Percentiles rank a stretch among this genome's conserved stretches.
phyloP scores from a whole-genome alignment of 805 yeast species.

The Metschnikowia arizonensis region DNA sequence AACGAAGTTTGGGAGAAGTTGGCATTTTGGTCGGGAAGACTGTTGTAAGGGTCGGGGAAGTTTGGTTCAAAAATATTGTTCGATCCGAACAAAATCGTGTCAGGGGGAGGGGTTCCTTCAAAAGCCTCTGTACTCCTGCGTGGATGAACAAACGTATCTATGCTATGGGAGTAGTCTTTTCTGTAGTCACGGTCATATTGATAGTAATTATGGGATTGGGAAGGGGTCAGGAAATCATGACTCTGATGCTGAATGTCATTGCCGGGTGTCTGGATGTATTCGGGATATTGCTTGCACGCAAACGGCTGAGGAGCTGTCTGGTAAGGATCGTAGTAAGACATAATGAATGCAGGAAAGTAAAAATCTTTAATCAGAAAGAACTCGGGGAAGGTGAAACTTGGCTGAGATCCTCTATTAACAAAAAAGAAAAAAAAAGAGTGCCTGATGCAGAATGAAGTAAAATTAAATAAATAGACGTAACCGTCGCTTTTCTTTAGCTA shows the following conservation, averaged over 20 bases:
- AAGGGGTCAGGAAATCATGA: background rate
- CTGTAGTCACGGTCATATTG: background rate
- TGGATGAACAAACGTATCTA: slow-evolving; percentile 1
- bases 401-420: background rate
- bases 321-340: slow-evolving; percentile 43
- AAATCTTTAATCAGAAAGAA: slow-evolving; percentile 1
- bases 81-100: background rate
- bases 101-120: background rate
- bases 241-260: background rate
- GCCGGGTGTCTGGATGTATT: background rate
- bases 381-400: background rate
- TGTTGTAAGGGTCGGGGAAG: background rate
- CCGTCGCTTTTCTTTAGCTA: background rate
- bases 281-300: background rate
- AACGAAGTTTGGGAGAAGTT: slow-evolving; percentile 1
- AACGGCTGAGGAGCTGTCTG: slow-evolving; percentile 35
- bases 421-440: background rate
- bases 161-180: background rate
- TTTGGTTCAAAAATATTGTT: background rate
- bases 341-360: slow-evolving; percentile 12
- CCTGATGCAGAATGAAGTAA: slow-evolving; percentile 11
- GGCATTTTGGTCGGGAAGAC: background rate
- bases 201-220: background rate
- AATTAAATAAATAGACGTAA: slow-evolving; percentile 3
- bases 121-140: background rate